Conservation (phyloP, 768 basidiomycete species). For the Termitomyces sp. region DNA sequence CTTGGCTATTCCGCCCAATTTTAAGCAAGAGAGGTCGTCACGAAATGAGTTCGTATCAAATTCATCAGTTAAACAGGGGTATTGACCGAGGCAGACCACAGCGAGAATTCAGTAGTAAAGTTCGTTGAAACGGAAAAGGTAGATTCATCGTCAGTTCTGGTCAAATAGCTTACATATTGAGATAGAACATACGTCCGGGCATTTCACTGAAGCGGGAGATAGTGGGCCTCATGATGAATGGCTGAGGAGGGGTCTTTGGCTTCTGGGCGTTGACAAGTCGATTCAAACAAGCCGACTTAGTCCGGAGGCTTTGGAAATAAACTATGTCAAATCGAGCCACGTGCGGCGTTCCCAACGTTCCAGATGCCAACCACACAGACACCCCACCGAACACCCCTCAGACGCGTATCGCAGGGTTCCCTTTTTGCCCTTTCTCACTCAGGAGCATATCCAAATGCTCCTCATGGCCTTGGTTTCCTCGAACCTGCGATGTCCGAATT, state of each 20-base stretch:
- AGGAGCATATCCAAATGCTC: constrained; percentile 64
- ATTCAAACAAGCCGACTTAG: constrained; percentile 14
- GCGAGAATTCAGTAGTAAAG: neutral
- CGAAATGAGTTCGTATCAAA: neutral
- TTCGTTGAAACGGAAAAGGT: neutral
- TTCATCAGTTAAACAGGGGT: neutral
- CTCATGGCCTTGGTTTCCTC: constrained; percentile 81
- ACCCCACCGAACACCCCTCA: constrained; percentile 76
- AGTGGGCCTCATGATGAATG: constrained; percentile 55
- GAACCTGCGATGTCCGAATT: constrained; percentile 82
- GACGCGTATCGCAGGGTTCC: constrained; percentile 88
- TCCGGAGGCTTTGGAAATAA: constrained; percentile 16
- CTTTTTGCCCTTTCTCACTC: constrained; percentile 83
- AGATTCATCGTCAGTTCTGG: neutral
- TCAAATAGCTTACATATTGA: neutral
- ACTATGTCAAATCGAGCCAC: constrained; percentile 24
- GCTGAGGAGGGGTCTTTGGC: constrained; percentile 12
- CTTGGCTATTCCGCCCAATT: constrained; percentile 46
- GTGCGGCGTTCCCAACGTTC: constrained; percentile 10
- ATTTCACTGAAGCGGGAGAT: constrained; percentile 62
- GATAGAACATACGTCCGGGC: constrained; percentile 66
- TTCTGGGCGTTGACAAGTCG: constrained; percentile 12
- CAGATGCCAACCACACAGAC: constrained; percentile 29
- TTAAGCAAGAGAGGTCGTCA: neutral
- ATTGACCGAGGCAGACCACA: neutral